Percentiles rank a stretch among this genome's conserved stretches.
These are phyloP conservation scores for Meira miltonrushii DNA, from an alignment of 1,284 basidiomycete genomes.

Conservation along the genomic window DNA sequence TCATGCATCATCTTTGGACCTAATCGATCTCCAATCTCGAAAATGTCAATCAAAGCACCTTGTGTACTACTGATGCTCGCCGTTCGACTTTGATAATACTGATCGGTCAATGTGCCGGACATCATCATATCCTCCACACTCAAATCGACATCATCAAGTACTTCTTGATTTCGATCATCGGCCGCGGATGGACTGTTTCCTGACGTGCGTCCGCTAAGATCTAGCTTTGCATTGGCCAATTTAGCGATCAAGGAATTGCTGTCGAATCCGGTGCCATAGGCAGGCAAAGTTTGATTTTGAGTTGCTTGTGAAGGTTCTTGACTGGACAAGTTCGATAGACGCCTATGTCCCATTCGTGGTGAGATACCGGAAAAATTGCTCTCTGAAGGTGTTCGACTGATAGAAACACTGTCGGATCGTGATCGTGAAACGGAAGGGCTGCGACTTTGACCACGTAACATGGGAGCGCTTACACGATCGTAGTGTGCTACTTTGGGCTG, in stretches of 20 bases:
- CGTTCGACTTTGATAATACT: conserved; percentile 12
- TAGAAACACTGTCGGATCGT: conserved; percentile 12
- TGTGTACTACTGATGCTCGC: not conserved
- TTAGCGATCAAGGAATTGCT: conserved; percentile 3
- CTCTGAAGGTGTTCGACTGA: not conserved
- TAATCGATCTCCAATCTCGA: conserved; percentile 42
- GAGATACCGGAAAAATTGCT: too few relatives aligned
- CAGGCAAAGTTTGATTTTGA: not conserved
- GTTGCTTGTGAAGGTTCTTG: not conserved
- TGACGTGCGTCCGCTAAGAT: too few relatives aligned
- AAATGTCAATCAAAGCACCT: conserved; percentile 31
- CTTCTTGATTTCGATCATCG: not conserved
- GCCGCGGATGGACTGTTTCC: too few relatives aligned
- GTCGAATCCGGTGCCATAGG: not conserved
- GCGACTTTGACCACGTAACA: conserved; percentile 30
- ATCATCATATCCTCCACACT: conserved; percentile 38
- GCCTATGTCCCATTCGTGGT: not conserved
- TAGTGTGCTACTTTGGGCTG: conserved; percentile 37
- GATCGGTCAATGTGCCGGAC: conserved; percentile 12
- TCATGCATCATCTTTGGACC: conserved; percentile 48
- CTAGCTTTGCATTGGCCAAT: not conserved
- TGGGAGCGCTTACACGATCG: conserved; percentile 38
- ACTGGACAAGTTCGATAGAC: not conserved
- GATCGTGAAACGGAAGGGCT: conserved; percentile 13
- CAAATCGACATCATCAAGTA: conserved; percentile 28